A percentile compares a stretch with the other conserved stretches of the same genome.
Evolutionary conservation across 2,329 filamentous ascomycete species (phyloP).

Genomic region (Hypoxylon sp.): DNA sequence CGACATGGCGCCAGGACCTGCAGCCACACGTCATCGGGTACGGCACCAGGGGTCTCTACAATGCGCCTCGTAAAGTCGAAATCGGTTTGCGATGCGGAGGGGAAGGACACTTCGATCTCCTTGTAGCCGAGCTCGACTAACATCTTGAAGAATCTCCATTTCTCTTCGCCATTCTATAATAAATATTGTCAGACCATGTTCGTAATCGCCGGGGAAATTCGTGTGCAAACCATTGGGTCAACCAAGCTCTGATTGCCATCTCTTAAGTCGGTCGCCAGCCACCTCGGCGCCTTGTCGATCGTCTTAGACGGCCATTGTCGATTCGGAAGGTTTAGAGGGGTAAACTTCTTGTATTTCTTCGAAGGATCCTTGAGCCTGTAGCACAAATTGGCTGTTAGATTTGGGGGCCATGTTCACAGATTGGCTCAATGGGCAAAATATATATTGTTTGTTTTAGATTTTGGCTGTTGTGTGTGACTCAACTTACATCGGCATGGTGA

Average conservation of each 20-base stretch:
- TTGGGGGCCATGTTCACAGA: slow-evolving; percentile 8
- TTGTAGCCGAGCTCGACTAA: slow-evolving; percentile 93
- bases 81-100: slow-evolving; percentile 93
- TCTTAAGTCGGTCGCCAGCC: slow-evolving; percentile 89
- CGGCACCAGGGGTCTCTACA: slow-evolving; percentile 84
- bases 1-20: slow-evolving; percentile 95
- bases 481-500: slow-evolving; percentile 48
- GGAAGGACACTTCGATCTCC: slow-evolving; percentile 97
- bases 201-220: background rate
- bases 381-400: slow-evolving; percentile 13
- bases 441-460: slow-evolving; percentile 32
- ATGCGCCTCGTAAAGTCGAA: slow-evolving; percentile 94
- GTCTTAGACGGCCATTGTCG: slow-evolving; percentile 88
- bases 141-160: slow-evolving; percentile 96
- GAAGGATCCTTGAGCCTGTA: slow-evolving; percentile 80
- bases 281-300: slow-evolving; percentile 87
- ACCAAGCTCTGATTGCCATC: slow-evolving; percentile 96
- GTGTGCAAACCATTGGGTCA: slow-evolving; percentile 85
- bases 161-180: slow-evolving; percentile 88
- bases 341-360: slow-evolving; percentile 82
- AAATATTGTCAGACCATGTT: slow-evolving; percentile 30
- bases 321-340: slow-evolving; percentile 75
- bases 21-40: slow-evolving; percentile 91
- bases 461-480: slow-evolving; percentile 36
- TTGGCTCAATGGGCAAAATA: slow-evolving; percentile 18